phyloP scores from a whole-genome alignment of 2,329 filamentous ascomycete genomes.

The Pezicula radicicola region DNA sequence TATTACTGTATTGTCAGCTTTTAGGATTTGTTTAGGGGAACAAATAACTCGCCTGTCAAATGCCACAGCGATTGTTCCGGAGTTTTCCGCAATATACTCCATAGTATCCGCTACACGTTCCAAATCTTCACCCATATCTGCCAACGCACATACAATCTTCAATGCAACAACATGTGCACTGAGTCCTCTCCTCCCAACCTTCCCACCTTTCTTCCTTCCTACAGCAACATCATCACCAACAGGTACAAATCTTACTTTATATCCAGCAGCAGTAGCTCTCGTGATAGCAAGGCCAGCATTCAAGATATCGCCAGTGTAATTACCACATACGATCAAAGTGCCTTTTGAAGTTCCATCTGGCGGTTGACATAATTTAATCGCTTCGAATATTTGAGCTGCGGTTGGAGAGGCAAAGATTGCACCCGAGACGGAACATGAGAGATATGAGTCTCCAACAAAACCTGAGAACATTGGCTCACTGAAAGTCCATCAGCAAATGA shows the following conservation, averaged over 20 bases:
- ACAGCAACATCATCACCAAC: conserved; percentile 39
- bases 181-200: conserved; percentile 44
- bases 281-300: conserved; percentile 38
- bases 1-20: conserved; percentile 1
- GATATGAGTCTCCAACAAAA: conserved; percentile 36
- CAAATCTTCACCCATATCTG: conserved; percentile 16
- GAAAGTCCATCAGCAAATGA: neutral
- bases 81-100: conserved; percentile 19
- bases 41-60: conserved; percentile 40
- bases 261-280: conserved; percentile 25
- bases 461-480: conserved; percentile 36
- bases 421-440: conserved; percentile 36
- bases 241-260: conserved; percentile 19
- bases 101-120: conserved; percentile 21
- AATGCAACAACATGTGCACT: conserved; percentile 46
- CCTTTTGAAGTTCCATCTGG: conserved; percentile 11
- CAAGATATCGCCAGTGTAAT: conserved; percentile 39
- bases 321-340: conserved; percentile 33
- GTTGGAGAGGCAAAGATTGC: conserved; percentile 38
- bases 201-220: conserved; percentile 43
- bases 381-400: conserved; percentile 36
- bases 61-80: conserved; percentile 47
- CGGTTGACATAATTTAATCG: conserved; percentile 21
- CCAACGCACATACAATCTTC: conserved; percentile 32
- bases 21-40: neutral